phyloP scores from a whole-genome alignment of 2,329 filamentous ascomycete genomes.

The Alternaria rosae region DNA sequence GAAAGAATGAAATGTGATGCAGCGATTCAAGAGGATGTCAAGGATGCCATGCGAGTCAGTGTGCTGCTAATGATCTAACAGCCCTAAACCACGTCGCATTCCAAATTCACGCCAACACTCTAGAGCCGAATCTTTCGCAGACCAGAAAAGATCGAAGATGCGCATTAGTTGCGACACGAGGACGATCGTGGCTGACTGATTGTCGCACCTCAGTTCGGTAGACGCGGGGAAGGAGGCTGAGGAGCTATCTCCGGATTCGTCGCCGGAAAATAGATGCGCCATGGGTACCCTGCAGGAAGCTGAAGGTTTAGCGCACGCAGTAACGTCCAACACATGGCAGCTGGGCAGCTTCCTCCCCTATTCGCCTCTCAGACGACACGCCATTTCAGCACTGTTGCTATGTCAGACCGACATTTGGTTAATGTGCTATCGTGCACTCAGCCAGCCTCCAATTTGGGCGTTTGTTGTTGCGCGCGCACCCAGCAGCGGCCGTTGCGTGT shows the following conservation, averaged over 20 bases:
- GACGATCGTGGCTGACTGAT: neutral
- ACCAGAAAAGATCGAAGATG: neutral
- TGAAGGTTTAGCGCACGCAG: conserved; percentile 6
- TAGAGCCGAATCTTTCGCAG: neutral
- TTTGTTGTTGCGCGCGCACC: neutral
- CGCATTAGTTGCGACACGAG: neutral
- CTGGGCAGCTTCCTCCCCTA: neutral
- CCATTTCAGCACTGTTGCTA: neutral
- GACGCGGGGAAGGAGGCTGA: neutral
- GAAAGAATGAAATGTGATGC: neutral
- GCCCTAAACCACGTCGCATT: neutral
- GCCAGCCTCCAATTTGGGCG: neutral
- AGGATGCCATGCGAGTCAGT: neutral
- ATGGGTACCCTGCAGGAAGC: neutral
- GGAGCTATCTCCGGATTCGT: neutral
- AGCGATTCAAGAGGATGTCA: neutral
- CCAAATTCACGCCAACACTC: neutral
- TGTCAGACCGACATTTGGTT: neutral
- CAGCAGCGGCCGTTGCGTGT: neutral
- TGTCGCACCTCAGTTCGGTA: neutral
- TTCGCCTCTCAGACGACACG: neutral
- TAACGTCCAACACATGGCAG: neutral
- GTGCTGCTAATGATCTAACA: neutral
- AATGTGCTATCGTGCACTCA: neutral
- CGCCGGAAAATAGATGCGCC: neutral